These are phyloP conservation scores for Ampelomyces quisqualis DNA, from an alignment of 2,329 filamentous ascomycete species.

Conservation along the genomic window DNA sequence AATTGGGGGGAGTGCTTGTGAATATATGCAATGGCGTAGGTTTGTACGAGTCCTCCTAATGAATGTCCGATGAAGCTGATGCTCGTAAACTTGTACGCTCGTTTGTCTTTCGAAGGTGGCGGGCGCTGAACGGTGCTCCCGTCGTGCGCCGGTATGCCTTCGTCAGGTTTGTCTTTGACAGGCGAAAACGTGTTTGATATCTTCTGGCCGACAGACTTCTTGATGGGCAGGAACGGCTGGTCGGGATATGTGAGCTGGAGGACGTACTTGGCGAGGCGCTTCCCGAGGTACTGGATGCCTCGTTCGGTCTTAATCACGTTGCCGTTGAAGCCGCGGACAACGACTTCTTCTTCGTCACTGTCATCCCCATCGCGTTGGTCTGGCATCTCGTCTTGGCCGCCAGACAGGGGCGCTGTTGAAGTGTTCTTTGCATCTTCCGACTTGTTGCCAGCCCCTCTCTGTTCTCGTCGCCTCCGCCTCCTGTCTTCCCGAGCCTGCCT, in stretches of 20 bases:
- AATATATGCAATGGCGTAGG: conserved; percentile 93
- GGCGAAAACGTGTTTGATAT: conserved; percentile 51
- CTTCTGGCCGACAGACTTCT: conserved; percentile 54
- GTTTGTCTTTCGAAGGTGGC: conserved; percentile 48
- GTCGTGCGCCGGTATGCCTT: conserved; percentile 56
- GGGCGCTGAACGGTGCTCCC: conserved; percentile 62
- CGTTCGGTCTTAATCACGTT: conserved; percentile 90
- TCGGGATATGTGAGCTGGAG: conserved; percentile 90
- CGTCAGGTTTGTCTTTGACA: conserved; percentile 44
- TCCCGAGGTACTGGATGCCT: conserved; percentile 95
- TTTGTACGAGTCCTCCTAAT: conserved; percentile 84
- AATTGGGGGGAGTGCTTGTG: conserved; percentile 93
- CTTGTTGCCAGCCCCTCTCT: conserved; percentile 10
- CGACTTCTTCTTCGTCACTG: conserved; percentile 73
- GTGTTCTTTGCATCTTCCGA: conserved; percentile 13
- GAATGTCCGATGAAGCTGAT: conserved; percentile 96
- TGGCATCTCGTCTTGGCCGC: conserved; percentile 52
- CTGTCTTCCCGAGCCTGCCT: conserved; percentile 71
- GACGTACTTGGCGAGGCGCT: conserved; percentile 87
- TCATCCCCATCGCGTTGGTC: conserved; percentile 50
- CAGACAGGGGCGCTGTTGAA: conserved; percentile 52
- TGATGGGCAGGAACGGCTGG: conserved; percentile 77
- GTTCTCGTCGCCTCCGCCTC: conserved; percentile 55
- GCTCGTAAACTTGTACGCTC: conserved; percentile 81
- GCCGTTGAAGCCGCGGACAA: conserved; percentile 85